These are phyloP conservation scores for Neoconidiobolus thromboides DNA, from an alignment of 371 early-diverging fungal species.

Conservation along the genomic window DNA sequence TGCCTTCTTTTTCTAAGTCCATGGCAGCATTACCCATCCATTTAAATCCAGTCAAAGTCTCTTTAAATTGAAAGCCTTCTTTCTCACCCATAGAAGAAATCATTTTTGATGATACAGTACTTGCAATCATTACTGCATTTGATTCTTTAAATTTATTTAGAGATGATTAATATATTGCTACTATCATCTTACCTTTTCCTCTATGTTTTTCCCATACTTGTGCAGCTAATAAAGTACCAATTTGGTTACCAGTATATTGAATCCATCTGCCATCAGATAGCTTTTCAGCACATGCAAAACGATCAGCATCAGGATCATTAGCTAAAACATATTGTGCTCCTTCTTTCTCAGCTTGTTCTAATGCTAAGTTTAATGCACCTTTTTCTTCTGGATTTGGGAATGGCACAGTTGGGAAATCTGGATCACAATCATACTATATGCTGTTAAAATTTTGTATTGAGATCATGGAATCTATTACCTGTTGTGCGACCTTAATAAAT, in stretches of 20 bases:
- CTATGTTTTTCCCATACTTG: slow-evolving; percentile 40
- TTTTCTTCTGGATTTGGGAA: slow-evolving; percentile 90
- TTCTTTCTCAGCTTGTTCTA: slow-evolving; percentile 40
- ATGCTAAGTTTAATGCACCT: slow-evolving; percentile 67
- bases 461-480: not conserved
- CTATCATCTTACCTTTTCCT: slow-evolving; percentile 25
- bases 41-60: slow-evolving; percentile 91
- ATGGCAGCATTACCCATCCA: slow-evolving; percentile 79
- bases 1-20: slow-evolving; percentile 30
- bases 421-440: slow-evolving; percentile 59
- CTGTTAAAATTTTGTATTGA: slow-evolving; percentile 10
- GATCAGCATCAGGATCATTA: slow-evolving; percentile 97
- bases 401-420: slow-evolving; percentile 83
- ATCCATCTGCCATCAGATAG: slow-evolving; percentile 51
- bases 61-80: slow-evolving; percentile 68
- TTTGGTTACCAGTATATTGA: slow-evolving; percentile 76
- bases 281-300: slow-evolving; percentile 76
- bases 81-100: slow-evolving; percentile 47
- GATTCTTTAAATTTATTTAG: slow-evolving; percentile 9
- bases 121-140: slow-evolving; percentile 64
- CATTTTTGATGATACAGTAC: slow-evolving; percentile 78
- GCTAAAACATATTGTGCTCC: slow-evolving; percentile 59
- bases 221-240: slow-evolving; percentile 70
- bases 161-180: slow-evolving; percentile 8
- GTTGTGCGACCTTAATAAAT: not conserved